A percentile compares a stretch with the other conserved stretches of the same genome.
Conservation (phyloP, 2,329 filamentous ascomycete species). For the Alternaria sp. region DNA sequence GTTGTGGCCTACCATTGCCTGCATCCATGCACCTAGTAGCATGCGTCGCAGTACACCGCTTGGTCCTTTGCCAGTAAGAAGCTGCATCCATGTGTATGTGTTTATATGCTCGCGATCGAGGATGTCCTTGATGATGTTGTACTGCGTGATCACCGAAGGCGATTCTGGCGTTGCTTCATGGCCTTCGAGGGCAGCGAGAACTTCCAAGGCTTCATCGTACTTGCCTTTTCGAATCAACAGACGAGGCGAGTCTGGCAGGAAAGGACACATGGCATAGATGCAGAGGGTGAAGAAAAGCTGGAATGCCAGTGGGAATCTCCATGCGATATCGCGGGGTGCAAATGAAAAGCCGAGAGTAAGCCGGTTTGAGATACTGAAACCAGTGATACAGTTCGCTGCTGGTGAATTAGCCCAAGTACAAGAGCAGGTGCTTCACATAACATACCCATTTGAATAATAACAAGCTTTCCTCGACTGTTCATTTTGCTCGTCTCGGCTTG, state of each 20-base stretch:
- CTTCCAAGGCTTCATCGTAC: constrained; percentile 55
- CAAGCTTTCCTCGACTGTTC: constrained; percentile 56
- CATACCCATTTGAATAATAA: constrained; percentile 57
- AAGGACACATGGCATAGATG: constrained; percentile 61
- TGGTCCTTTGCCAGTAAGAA: constrained; percentile 54
- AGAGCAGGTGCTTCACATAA: not conserved
- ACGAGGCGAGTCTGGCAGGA: constrained; percentile 55
- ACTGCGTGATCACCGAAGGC: constrained; percentile 45
- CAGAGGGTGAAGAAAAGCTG: constrained; percentile 67
- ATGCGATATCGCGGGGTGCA: constrained; percentile 46
- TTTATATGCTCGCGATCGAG: constrained; percentile 57
- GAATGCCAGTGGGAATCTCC: constrained; percentile 63
- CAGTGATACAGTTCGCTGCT: constrained; percentile 54
- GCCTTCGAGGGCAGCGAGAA: constrained; percentile 51
- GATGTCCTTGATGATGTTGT: constrained; percentile 52
- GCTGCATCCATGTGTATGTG: constrained; percentile 57
- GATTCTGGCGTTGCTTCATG: constrained; percentile 51
- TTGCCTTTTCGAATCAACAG: constrained; percentile 62
- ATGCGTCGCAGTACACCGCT: constrained; percentile 55
- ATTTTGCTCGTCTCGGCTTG: constrained; percentile 59
- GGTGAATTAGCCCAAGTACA: not conserved
- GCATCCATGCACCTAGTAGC: constrained; percentile 58
- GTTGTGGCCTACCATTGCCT: constrained; percentile 45
- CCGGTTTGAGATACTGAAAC: constrained; percentile 57
- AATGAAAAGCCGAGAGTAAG: constrained; percentile 56